Base-by-base conservation (phyloP, 2,329 filamentous ascomycete species). In the Apiospora hydei region DNA sequence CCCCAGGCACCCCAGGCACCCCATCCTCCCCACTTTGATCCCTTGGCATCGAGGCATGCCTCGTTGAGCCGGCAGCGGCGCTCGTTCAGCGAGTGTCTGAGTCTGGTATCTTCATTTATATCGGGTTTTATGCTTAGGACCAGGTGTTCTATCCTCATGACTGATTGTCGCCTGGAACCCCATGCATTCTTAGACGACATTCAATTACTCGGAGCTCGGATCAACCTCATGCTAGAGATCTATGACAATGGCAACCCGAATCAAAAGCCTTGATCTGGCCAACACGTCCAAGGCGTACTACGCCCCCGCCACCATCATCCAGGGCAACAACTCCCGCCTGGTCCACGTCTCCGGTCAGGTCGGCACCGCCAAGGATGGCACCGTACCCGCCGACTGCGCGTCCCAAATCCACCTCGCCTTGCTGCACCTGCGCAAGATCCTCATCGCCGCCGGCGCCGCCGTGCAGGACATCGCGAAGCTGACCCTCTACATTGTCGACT, bases 401-500 rank as follows among this genome's bases (percentile, higher is more conserved):
- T 83, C 81, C 1, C 84, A 85, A 72, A 82, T 85, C 41, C 80
- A 83, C 44, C 80, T 84, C 0, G 78, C 82, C 0, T 76, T 84
- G 3, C 70, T 82, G 34, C 84, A 84, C 72, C 75, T 85, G 10
- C 79, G 78, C 67, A 80, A 80, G 18, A 73, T 82, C 67, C 75
- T 84, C 11, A 72, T 81, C 66, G 79, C 81, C 3, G 80, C 82
- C 0, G 82, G 83, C 0, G 80, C 83, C 6, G 73, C 74, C 1
- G 74, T 83, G 16, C 74, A 75, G 5, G 79, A 86, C 71, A 82
- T 86, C 30, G 77, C 80, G 16, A 85, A 85, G 72, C 75, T 86
- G 13, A 84, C 78, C 0, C 72, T 85, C 24, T 85, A 82, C 71
- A 84, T 86, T 57, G 84, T 86, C 71, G 77, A 84, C 74, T 86